These are phyloP conservation scores for Colletotrichum coccodes DNA, from an alignment of 2,329 filamentous ascomycete genomes.

Conservation along the genomic window DNA sequence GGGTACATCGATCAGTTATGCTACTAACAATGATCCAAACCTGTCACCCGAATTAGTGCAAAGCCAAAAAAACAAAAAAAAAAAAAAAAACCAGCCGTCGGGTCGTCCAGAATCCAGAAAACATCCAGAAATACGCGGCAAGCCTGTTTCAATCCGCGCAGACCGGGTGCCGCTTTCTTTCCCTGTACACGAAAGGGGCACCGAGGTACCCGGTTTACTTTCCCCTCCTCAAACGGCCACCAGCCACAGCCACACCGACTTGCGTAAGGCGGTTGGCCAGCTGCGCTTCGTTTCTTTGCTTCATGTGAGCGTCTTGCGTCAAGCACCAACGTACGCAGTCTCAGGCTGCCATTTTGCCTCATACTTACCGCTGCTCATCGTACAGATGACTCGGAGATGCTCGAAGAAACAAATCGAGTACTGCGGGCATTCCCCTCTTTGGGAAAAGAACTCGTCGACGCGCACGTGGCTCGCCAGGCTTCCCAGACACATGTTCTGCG, in stretches of 20 bases:
- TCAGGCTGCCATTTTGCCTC: background rate
- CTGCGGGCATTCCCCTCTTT: background rate
- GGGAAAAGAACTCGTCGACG: background rate
- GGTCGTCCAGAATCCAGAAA: background rate
- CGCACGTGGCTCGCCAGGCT: slow-evolving; percentile 14
- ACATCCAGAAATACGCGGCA: slow-evolving; percentile 12
- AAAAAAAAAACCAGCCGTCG: background rate
- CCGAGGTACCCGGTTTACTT: background rate
- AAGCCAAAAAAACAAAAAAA: background rate
- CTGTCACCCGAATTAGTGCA: slow-evolving; percentile 14
- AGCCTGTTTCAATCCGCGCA: slow-evolving; percentile 13
- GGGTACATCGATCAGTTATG: too few relatives aligned
- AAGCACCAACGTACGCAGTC: background rate
- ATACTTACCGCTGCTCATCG: background rate
- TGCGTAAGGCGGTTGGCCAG: slow-evolving; percentile 42
- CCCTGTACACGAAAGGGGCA: background rate
- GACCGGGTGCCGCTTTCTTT: background rate
- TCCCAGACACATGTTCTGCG: background rate
- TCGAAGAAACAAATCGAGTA: background rate
- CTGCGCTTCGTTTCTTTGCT: background rate
- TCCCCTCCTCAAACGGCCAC: background rate
- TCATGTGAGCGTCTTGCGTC: background rate
- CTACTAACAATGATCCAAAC: too few relatives aligned
- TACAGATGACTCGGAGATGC: background rate
- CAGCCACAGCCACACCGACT: slow-evolving; percentile 43